These are phyloP conservation scores for Senna tora DNA, from an alignment of 306 rosid genomes.

Conservation along the genomic window DNA sequence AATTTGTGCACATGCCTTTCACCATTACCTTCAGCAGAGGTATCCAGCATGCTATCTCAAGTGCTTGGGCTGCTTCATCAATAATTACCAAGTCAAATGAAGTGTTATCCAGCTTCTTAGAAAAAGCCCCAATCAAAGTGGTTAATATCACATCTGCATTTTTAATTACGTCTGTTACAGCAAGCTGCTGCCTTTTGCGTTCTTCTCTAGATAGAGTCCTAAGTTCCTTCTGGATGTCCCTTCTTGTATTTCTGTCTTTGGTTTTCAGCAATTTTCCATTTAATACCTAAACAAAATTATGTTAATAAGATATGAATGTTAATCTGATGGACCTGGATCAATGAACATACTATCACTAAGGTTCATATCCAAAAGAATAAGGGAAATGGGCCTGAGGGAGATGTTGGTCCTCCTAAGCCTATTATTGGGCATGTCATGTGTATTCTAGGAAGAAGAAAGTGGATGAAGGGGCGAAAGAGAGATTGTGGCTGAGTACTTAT, in stretches of 20 bases:
- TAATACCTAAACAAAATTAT: constrained; percentile 62
- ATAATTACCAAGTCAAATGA: constrained; percentile 95
- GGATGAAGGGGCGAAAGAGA: too few species aligned
- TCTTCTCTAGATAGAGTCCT: constrained; percentile 90
- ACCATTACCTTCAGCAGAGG: constrained; percentile 82
- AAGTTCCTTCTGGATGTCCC: constrained; percentile 95
- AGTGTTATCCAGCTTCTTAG: constrained; percentile 74
- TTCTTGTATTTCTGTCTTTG: constrained; percentile 77
- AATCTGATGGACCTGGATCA: too few species aligned
- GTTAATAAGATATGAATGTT: constrained; percentile 22
- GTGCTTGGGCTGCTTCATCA: constrained; percentile 99
- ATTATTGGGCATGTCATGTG: too few species aligned
- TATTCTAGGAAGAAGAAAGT: too few species aligned
- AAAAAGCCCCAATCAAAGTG: constrained; percentile 84
- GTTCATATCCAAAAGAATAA: too few species aligned
- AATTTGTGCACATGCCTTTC: constrained; percentile 9
- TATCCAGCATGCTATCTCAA: constrained; percentile 97
- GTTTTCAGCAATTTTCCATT: constrained; percentile 94
- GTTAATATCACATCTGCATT: constrained; percentile 86
- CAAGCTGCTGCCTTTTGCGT: constrained; percentile 95
- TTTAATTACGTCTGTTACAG: constrained; percentile 89
- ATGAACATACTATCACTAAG: too few species aligned
- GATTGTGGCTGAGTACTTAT: too few species aligned
- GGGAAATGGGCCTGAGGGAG: too few species aligned
- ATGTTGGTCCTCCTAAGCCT: too few species aligned